Conservation (phyloP, 2,329 filamentous ascomycete species). For the Aplosporella prunicola region DNA sequence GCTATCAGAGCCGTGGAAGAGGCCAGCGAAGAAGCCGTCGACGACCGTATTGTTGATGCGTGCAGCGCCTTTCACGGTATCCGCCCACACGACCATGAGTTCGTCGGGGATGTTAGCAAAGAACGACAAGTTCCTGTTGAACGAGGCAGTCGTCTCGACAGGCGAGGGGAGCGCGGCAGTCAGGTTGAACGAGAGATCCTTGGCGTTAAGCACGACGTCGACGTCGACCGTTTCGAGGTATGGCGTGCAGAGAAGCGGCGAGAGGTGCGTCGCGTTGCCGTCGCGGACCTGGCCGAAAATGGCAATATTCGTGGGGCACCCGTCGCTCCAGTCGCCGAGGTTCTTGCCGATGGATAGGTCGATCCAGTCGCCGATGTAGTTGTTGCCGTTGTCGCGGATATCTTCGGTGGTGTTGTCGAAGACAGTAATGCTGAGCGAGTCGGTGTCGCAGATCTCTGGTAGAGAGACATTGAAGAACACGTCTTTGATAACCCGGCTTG, state of each 20-base stretch:
- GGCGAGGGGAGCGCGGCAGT: not conserved
- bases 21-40: not conserved
- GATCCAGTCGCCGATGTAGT: not conserved
- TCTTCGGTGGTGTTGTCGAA: not conserved
- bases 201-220: not conserved
- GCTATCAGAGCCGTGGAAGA: not conserved
- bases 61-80: too few species aligned
- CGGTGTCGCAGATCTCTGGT: not conserved
- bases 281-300: not conserved
- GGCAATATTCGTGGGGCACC: not conserved
- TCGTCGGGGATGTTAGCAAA: too few species aligned
- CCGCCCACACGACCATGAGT: too few species aligned
- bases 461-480: too few species aligned
- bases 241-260: not conserved
- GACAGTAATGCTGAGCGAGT: too few species aligned
- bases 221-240: not conserved
- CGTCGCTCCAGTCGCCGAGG: not conserved
- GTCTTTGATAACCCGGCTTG: too few species aligned
- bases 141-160: not conserved
- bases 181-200: not conserved
- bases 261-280: not conserved
- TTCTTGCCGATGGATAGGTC: not conserved
- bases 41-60: not conserved
- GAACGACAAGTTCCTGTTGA: not conserved
- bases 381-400: not conserved